Evolutionary conservation across 2,329 filamentous ascomycete species (phyloP), one percentile per base, ranked within the genome.

Genomic region (Neopestalotiopsis sp.): DNA sequence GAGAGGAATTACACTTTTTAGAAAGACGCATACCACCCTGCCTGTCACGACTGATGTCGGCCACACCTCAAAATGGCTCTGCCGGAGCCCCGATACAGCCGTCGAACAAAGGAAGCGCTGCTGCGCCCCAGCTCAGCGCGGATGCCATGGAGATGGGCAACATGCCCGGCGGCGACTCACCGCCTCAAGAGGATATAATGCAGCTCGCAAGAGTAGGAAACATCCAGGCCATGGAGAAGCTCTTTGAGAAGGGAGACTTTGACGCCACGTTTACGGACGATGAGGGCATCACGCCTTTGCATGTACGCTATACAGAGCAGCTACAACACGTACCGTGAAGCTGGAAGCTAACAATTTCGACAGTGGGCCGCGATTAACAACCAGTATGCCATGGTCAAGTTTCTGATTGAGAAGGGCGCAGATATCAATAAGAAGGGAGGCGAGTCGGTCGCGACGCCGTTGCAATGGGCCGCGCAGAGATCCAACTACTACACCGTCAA

Each of bases 361-460:
- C 79, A 99, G 94, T 99, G 96, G 96, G 96, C 96, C 61, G 94
- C 97, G 49, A 98, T 99, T 80, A 99, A 99, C 84, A 98, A 98
- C 78, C 96, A 98, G 80, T 97, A 95, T 83, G 93, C 94, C 73
- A 94, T 98, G 86, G 98, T 95, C 88, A 95, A 96, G 81, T 98
- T 97, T 81, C 90, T 99, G 59, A 89, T 99, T 78, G 93, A 89
- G 64, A 82, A 85, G 71, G 94, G 94, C 77, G 96, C 95, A 77
- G 92, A 97, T 78, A 92, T 98, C 76, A 98, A 99, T 82, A 92
- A 91, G 71, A 97, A 97, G 81, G 96, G 97, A 80, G 96, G 96
- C 80, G 95, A 98, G 78, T 97, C 95, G 10, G 88, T 97, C 57
- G 95, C 96, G 17, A 98, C 96, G 58, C 93, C 96, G 17, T 90